Evolutionary conservation across 495 filamentous ascomycete genomes (phyloP).

Genomic region (Cairneyella variabilis): DNA sequence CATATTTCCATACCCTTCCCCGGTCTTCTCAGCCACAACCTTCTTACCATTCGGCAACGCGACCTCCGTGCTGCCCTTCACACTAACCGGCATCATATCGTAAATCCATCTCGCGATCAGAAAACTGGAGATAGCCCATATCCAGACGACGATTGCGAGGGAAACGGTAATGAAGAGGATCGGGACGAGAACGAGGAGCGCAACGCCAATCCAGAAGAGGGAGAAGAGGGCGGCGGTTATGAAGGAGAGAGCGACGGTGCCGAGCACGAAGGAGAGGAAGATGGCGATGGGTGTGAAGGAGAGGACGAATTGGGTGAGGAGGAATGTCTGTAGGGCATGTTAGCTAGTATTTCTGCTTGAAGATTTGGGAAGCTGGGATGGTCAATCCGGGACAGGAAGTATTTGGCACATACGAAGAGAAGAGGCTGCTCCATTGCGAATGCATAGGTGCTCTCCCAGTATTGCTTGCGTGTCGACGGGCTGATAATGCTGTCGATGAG

Average conservation of each 20-base stretch:
- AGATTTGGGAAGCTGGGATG: neutral
- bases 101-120: constrained; percentile 50
- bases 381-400: neutral
- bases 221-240: constrained; percentile 55
- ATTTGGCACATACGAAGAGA: constrained; percentile 18
- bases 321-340: constrained; percentile 15
- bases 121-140: constrained; percentile 56
- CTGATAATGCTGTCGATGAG: constrained; percentile 17
- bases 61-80: constrained; percentile 18
- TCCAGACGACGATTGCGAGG: constrained; percentile 55
- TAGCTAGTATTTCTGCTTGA: neutral
- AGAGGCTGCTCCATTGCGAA: constrained; percentile 24
- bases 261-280: constrained; percentile 55
- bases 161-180: constrained; percentile 55
- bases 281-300: constrained; percentile 39
- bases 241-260: constrained; percentile 50
- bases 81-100: constrained; percentile 22
- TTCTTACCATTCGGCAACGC: constrained; percentile 20
- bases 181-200: constrained; percentile 59
- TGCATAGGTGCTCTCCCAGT: constrained; percentile 6
- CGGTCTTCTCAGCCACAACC: constrained; percentile 11
- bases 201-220: constrained; percentile 57
- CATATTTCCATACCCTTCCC: constrained; percentile 4
- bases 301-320: constrained; percentile 22
- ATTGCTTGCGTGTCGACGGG: constrained; percentile 13